A percentile compares a stretch with the other conserved stretches of the same genome.
phyloP scores from a whole-genome alignment of 2,329 filamentous ascomycete genomes.

The Lecanicillium sp. region DNA sequence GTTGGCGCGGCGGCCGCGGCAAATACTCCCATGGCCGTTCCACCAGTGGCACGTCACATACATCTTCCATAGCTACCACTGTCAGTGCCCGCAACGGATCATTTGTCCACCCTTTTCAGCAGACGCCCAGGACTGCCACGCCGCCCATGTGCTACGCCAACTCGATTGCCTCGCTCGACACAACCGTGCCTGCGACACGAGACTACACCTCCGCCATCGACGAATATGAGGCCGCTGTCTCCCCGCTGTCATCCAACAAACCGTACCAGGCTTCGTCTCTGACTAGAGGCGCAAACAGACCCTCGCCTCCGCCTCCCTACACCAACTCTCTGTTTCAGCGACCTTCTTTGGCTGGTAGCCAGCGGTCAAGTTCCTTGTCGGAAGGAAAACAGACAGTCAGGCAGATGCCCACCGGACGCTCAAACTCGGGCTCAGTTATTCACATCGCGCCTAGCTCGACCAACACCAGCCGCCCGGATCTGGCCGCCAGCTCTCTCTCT shows the following conservation, averaged over 20 bases:
- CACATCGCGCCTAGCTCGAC: slow-evolving; percentile 32
- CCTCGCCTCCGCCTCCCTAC: slow-evolving; percentile 9
- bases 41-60: slow-evolving; percentile 49
- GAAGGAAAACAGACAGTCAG: slow-evolving; percentile 22
- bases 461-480: slow-evolving; percentile 37
- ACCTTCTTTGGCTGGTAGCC: slow-evolving; percentile 14
- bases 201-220: slow-evolving; percentile 49
- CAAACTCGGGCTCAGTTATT: slow-evolving; percentile 18
- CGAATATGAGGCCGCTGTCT: slow-evolving; percentile 39
- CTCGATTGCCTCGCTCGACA: slow-evolving; percentile 44
- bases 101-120: slow-evolving; percentile 58
- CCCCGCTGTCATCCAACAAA: slow-evolving; percentile 10
- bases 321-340: slow-evolving; percentile 11
- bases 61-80: slow-evolving; percentile 45
- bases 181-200: slow-evolving; percentile 24
- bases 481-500: slow-evolving; percentile 25
- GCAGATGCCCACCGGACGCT: slow-evolving; percentile 17
- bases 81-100: slow-evolving; percentile 38
- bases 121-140: slow-evolving; percentile 52
- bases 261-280: slow-evolving; percentile 12
- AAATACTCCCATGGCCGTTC: slow-evolving; percentile 50
- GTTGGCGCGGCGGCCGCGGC: slow-evolving; percentile 18
- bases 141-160: slow-evolving; percentile 51
- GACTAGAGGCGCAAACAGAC: slow-evolving; percentile 5
- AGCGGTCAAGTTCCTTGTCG: slow-evolving; percentile 25